Evolutionary conservation across 2,329 filamentous ascomycete species (phyloP).

Genomic region (Basipetospora sp.): DNA sequence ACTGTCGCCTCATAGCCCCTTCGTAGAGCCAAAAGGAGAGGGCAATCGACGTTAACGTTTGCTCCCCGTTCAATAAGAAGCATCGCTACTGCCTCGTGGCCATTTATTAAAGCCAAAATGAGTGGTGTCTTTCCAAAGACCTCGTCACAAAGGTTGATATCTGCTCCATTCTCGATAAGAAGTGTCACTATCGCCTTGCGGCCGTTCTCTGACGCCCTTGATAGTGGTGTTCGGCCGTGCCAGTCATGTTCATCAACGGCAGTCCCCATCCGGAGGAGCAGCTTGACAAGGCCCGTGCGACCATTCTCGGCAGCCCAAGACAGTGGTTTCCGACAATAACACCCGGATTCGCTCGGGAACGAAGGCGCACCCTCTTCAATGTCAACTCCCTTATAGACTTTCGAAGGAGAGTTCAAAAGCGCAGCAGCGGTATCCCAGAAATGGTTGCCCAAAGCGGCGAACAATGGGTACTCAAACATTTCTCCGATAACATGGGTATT

Average conservation of each 20-base stretch:
- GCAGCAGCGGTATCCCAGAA: no score
- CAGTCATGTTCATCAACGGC: no score
- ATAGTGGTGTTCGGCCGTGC: slow-evolving; percentile 7
- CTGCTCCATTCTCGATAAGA: slow-evolving; percentile 7
- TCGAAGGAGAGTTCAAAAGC: no score
- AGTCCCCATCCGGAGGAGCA: slow-evolving; percentile 9
- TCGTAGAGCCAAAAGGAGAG: slow-evolving; percentile 7
- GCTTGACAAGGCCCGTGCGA: slow-evolving; percentile 9
- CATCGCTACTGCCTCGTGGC: slow-evolving; percentile 12
- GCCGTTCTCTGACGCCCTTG: slow-evolving; percentile 10
- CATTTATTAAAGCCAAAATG: slow-evolving; percentile 1
- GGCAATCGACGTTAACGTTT: slow-evolving; percentile 6
- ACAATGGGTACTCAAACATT: no score
- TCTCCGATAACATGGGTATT: no score
- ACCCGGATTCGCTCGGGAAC: no score
- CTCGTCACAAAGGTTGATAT: slow-evolving; percentile 1
- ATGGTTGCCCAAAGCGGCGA: no score
- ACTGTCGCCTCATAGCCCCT: slow-evolving; percentile 12
- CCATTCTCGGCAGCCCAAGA: slow-evolving; percentile 14
- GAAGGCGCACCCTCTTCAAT: no score
- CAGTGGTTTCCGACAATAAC: slow-evolving; percentile 11
- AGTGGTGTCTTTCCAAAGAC: neutral
- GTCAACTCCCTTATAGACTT: no score
- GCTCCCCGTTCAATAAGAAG: slow-evolving; percentile 12
- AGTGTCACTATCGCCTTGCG: slow-evolving; percentile 10